phyloP scores from a whole-genome alignment of 805 yeast genomes.

The Metschnikowia similis region DNA sequence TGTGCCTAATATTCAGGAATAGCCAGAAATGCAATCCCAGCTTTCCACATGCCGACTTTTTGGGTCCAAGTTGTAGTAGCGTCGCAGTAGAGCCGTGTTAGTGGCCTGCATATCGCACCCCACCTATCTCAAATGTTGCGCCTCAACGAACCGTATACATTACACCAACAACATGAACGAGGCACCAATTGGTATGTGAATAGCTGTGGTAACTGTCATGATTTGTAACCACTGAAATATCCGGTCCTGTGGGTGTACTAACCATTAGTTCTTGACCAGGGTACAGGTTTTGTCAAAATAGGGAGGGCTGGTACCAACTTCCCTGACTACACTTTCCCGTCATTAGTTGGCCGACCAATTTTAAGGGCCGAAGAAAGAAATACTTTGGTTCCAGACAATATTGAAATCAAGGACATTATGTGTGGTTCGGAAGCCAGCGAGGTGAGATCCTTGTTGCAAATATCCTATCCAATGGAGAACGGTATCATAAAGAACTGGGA shows the following conservation, averaged over 20 bases:
- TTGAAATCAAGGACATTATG: slow-evolving; percentile 92
- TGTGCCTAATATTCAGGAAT: slow-evolving; percentile 13
- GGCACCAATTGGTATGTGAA: slow-evolving; percentile 18
- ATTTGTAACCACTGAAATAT: too few relatives aligned
- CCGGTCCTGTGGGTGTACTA: slow-evolving; percentile 7
- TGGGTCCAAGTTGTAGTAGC: neutral
- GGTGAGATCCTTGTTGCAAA: slow-evolving; percentile 83
- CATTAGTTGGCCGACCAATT: slow-evolving; percentile 96
- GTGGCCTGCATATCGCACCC: slow-evolving; percentile 3
- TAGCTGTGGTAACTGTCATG: neutral
- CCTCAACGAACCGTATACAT: slow-evolving; percentile 6
- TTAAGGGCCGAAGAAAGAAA: slow-evolving; percentile 92
- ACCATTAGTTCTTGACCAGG: slow-evolving; percentile 84
- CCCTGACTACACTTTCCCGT: slow-evolving; percentile 96
- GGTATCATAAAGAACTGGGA: slow-evolving; percentile 97
- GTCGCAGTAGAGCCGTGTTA: neutral
- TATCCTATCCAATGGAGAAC: slow-evolving; percentile 98
- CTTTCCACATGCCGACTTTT: neutral
- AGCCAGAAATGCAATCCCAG: neutral
- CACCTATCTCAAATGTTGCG: slow-evolving; percentile 12
- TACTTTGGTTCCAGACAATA: slow-evolving; percentile 46
- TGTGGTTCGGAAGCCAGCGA: slow-evolving; percentile 94
- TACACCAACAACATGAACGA: slow-evolving; percentile 12
- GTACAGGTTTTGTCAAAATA: slow-evolving; percentile 96
- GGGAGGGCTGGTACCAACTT: slow-evolving; percentile 96